Conservation (phyloP, 371 early-diverging fungal genomes). For the Apophysomyces sp. region DNA sequence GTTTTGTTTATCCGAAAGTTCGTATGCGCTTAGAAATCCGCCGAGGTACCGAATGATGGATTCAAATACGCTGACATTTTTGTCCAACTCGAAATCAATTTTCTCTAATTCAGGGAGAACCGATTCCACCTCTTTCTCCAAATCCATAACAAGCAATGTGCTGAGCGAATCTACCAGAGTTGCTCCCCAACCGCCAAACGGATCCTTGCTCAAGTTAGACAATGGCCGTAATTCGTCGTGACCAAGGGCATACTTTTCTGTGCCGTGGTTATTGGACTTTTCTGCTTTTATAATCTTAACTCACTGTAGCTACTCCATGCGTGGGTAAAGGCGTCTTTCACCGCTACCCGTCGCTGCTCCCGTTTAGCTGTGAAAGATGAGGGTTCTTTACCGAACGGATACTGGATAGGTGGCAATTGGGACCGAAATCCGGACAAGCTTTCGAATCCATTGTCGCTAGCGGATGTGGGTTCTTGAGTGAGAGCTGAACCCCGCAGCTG, state of each 20-base stretch:
- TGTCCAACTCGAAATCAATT: conserved; percentile 41
- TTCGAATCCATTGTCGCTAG: conserved; percentile 3
- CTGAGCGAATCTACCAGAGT: conserved; percentile 84
- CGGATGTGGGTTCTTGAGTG: conserved; percentile 12
- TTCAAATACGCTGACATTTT: conserved; percentile 78
- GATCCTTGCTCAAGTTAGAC: conserved; percentile 43
- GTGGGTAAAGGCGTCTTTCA: conserved; percentile 26
- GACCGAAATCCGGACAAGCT: not conserved
- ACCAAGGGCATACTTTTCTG: conserved; percentile 50
- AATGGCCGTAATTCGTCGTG: conserved; percentile 61
- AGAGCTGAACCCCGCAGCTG: conserved; percentile 10
- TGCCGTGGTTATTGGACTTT: not conserved
- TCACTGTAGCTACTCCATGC: conserved; percentile 5
- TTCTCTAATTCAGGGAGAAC: conserved; percentile 56
- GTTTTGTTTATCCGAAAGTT: conserved; percentile 52
- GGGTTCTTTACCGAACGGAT: conserved; percentile 13
- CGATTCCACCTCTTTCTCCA: conserved; percentile 64
- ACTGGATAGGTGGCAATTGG: conserved; percentile 15
- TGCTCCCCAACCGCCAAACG: conserved; percentile 75
- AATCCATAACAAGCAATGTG: conserved; percentile 77
- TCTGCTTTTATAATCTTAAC: not conserved
- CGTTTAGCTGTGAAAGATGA: conserved; percentile 11
- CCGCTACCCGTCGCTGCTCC: conserved; percentile 23
- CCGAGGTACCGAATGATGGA: conserved; percentile 89
- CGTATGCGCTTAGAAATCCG: conserved; percentile 81